phyloP scores from a whole-genome alignment of 2,329 filamentous ascomycete species.

The Colletotrichum salicis region DNA sequence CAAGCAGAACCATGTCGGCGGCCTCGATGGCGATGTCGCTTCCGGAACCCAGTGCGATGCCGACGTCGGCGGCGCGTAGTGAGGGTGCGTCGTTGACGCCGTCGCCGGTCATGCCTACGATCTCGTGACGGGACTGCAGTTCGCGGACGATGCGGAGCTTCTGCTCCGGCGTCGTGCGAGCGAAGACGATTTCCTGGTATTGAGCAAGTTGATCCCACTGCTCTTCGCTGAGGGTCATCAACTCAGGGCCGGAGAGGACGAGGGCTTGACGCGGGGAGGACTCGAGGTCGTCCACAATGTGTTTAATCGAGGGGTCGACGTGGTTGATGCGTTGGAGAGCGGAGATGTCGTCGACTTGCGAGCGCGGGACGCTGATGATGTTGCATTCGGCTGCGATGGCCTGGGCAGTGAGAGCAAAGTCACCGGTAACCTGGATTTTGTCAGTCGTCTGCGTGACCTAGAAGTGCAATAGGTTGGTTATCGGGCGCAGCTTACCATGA shows the following conservation, averaged over 20 bases:
- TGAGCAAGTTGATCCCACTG: slow-evolving; percentile 75
- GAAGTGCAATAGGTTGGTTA: not conserved
- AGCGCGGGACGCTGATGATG: slow-evolving; percentile 68
- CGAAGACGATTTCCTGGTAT: slow-evolving; percentile 81
- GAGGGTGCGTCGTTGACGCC: slow-evolving; percentile 89
- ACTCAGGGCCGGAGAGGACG: slow-evolving; percentile 72
- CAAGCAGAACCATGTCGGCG: slow-evolving; percentile 83
- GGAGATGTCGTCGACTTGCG: slow-evolving; percentile 62
- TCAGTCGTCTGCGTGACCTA: slow-evolving; percentile 1
- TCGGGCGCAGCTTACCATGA: slow-evolving; percentile 69
- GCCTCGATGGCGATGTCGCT: slow-evolving; percentile 86
- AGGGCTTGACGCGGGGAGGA: slow-evolving; percentile 58
- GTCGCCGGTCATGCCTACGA: slow-evolving; percentile 87
- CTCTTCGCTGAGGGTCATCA: slow-evolving; percentile 71
- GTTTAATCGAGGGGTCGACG: slow-evolving; percentile 36
- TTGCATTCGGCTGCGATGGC: slow-evolving; percentile 79
- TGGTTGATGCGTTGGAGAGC: slow-evolving; percentile 57
- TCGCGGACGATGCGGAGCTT: slow-evolving; percentile 84
- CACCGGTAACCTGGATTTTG: slow-evolving; percentile 70
- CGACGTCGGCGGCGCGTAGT: slow-evolving; percentile 81
- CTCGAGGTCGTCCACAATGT: slow-evolving; percentile 30
- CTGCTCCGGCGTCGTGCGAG: slow-evolving; percentile 80
- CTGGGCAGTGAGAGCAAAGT: slow-evolving; percentile 79
- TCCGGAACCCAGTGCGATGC: slow-evolving; percentile 83
- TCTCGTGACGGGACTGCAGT: slow-evolving; percentile 71